phyloP scores from a whole-genome alignment of 352 stramenopile genomes.

The Stramenopiles sp. region DNA sequence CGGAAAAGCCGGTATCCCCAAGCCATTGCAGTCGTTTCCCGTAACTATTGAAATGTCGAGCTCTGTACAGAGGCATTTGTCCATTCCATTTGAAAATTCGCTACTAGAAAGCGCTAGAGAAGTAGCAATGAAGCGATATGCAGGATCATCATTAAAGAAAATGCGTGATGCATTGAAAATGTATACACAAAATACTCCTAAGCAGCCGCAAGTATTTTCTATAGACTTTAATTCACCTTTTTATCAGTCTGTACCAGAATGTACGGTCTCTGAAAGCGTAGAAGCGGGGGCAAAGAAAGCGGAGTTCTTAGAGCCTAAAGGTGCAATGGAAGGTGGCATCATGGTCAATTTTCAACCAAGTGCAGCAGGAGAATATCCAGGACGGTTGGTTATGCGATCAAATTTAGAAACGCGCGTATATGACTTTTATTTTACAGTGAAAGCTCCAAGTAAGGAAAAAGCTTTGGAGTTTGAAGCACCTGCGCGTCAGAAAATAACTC shows the following conservation, averaged over 20 bases:
- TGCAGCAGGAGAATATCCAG: neutral
- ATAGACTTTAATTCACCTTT: conserved; percentile 63
- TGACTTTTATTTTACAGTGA: conserved; percentile 52
- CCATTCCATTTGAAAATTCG: neutral
- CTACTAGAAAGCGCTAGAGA: neutral
- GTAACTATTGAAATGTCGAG: conserved; percentile 34
- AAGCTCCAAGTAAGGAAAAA: conserved; percentile 51
- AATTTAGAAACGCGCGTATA: conserved; percentile 49
- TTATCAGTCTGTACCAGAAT: conserved; percentile 39
- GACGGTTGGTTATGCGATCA: neutral
- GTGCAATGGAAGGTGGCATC: neutral
- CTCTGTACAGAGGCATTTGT: neutral
- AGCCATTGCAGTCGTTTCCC: conserved; percentile 41
- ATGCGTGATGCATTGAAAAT: conserved; percentile 48
- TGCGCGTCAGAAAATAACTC: conserved; percentile 54
- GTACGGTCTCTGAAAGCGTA: conserved; percentile 32
- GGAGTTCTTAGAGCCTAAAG: neutral
- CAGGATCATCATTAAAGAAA: conserved; percentile 22
- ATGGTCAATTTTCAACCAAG: conserved; percentile 4
- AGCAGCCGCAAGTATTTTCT: conserved; percentile 32
- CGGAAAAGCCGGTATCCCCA: conserved; percentile 41
- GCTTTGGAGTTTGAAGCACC: conserved; percentile 61
- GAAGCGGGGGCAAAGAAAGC: neutral
- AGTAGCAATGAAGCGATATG: neutral
- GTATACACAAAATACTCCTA: conserved; percentile 46